phyloP scores from a whole-genome alignment of 2,329 filamentous ascomycete genomes.

The Pseudogymnoascus pannorum region DNA sequence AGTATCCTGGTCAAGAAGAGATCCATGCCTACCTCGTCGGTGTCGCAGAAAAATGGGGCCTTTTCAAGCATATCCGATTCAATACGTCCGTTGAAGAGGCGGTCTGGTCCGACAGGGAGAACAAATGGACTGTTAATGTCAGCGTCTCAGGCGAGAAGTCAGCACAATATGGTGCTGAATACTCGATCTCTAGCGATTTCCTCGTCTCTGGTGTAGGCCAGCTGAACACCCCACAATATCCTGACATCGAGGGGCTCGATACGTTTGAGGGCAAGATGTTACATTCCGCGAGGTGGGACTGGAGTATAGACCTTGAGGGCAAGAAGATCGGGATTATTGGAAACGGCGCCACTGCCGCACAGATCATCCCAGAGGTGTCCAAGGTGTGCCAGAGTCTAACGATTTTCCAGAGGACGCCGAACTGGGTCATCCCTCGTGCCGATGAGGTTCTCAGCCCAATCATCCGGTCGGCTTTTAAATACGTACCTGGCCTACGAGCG shows the following conservation, averaged over 20 bases:
- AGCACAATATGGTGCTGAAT: constrained; percentile 43
- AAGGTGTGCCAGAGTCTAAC: constrained; percentile 42
- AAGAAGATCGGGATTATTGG: constrained; percentile 54
- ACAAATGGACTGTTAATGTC: constrained; percentile 45
- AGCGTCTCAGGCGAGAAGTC: constrained; percentile 45
- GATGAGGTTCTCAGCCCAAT: constrained; percentile 38
- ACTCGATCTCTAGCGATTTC: constrained; percentile 48
- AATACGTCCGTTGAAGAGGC: constrained; percentile 46
- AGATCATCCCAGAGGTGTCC: constrained; percentile 51
- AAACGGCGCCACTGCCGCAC: constrained; percentile 50
- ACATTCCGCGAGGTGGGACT: constrained; percentile 54
- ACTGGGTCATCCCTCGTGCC: constrained; percentile 49
- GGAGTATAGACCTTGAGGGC: constrained; percentile 45
- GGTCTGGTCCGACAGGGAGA: constrained; percentile 45
- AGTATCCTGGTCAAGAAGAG: constrained; percentile 54
- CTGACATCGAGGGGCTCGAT: constrained; percentile 38
- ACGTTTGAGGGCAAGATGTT: constrained; percentile 39
- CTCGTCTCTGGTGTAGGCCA: constrained; percentile 52
- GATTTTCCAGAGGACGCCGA: constrained; percentile 51
- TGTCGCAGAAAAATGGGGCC: constrained; percentile 45
- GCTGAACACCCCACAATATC: constrained; percentile 49
- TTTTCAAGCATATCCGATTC: constrained; percentile 52
- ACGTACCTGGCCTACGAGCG: constrained; percentile 43
- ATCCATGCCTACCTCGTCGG: constrained; percentile 47
- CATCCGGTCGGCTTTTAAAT: constrained; percentile 25